Evolutionary conservation across 1,139 yeast species (phyloP).

Genomic region (Geotrichum histeridarum): DNA sequence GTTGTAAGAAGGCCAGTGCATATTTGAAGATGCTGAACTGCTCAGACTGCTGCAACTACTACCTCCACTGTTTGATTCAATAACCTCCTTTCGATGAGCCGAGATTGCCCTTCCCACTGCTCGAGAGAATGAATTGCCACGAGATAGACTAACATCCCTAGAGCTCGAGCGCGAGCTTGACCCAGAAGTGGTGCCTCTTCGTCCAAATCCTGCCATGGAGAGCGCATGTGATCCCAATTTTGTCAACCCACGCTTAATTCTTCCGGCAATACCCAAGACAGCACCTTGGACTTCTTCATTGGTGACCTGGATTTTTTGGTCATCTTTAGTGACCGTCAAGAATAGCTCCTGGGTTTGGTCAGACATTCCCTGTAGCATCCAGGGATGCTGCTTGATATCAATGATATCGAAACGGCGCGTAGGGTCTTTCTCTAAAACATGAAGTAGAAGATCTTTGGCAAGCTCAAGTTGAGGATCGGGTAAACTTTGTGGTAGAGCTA

Average conservation of each 20-base stretch:
- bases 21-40: constrained; percentile 6
- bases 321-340: constrained; percentile 33
- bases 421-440: constrained; percentile 70
- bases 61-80: not conserved
- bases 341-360: constrained; percentile 39
- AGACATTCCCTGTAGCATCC: constrained; percentile 62
- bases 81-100: not conserved
- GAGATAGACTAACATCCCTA: not conserved
- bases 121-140: not conserved
- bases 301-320: constrained; percentile 51
- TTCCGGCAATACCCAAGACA: constrained; percentile 64
- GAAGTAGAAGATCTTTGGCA: constrained; percentile 61
- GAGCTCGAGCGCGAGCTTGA: constrained; percentile 14
- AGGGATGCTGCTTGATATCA: constrained; percentile 77
- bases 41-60: constrained; percentile 11
- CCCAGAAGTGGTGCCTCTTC: constrained; percentile 20
- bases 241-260: constrained; percentile 51
- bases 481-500: constrained; percentile 32
- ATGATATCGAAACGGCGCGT: constrained; percentile 59
- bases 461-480: constrained; percentile 31
- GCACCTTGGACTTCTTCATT: constrained; percentile 70
- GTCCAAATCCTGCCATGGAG: constrained; percentile 38
- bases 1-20: not conserved
- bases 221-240: constrained; percentile 45
- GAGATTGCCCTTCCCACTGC: not conserved